phyloP scores from a whole-genome alignment of 1,284 basidiomycete species.

The Sanghuangporus weigelae region DNA sequence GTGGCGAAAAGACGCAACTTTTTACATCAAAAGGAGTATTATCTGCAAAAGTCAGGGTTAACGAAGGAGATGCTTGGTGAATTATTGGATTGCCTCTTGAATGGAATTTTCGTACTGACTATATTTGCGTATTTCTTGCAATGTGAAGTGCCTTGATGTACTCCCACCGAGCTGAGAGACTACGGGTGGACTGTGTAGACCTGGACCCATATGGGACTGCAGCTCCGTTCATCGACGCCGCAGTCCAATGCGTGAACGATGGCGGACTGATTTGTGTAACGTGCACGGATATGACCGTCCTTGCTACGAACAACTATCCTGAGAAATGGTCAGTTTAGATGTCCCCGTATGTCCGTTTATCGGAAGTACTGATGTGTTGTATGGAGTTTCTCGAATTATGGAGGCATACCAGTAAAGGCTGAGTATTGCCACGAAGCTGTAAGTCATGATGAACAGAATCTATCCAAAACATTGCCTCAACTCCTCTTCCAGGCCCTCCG shows the following conservation, averaged over 20 bases:
- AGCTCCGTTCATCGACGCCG: conserved; percentile 94
- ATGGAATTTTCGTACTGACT: background rate
- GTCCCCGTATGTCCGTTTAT: background rate
- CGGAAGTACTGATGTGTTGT: background rate
- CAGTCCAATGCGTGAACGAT: conserved; percentile 87
- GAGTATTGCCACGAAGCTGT: conserved; percentile 95
- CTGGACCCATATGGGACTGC: conserved; percentile 98
- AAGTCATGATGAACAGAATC: conserved; percentile 25
- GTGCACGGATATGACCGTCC: conserved; percentile 92
- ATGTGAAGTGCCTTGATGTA: conserved; percentile 81
- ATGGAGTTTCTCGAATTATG: conserved; percentile 88
- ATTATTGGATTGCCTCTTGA: conserved; percentile 14
- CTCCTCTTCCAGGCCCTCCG: conserved; percentile 64
- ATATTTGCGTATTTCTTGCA: background rate
- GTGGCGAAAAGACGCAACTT: conserved; percentile 7
- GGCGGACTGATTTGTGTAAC: conserved; percentile 93
- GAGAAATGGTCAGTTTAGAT: conserved; percentile 79
- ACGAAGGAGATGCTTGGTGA: conserved; percentile 93
- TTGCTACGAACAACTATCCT: conserved; percentile 92
- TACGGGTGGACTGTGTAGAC: conserved; percentile 90
- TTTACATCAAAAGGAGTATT: conserved; percentile 20
- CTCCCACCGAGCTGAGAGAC: conserved; percentile 67
- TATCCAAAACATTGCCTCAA: background rate
- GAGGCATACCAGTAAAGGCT: conserved; percentile 86
- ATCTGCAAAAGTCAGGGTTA: conserved; percentile 66